Base-by-base conservation (phyloP, 371 early-diverging fungal species). In the Lichtheimia hyalospora region DNA sequence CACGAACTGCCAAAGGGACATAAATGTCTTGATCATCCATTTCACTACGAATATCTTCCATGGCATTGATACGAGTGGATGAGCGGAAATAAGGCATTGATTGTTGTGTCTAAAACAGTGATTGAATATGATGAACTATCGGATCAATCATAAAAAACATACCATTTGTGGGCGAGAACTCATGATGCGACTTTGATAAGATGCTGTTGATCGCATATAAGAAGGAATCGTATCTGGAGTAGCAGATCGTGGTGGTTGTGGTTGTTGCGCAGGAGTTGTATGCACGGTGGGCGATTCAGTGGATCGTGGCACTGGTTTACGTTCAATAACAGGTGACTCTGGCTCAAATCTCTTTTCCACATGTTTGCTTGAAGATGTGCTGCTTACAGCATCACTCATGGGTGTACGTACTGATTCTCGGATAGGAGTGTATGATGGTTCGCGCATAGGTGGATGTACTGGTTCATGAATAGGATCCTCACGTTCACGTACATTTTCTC, bases 41-140 rank as follows among this genome's bases (percentile, higher is more conserved):
- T 42, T 68, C 63, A 24, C 44, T 59, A 14, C 57, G 63, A 12
- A 68, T 68, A 25, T 68, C 68, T 10, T 68, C 68, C 55, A 63
- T 60, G 15, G 68, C 68, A 60, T 68, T 68, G 57, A 63, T 68
- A 4, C 52, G 54, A 3, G 68, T 68, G 3, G 68, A 60, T 7
- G 63, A 59, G 5, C 57, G 60, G 53, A 57, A 63, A 13, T 46
- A 24, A 13, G 63, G 63, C 24, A 55, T 23, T 43, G 18, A 41
- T 25, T 48, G 14, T 2, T n/a, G 46, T 18, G 15, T 48, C n/a
- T 57, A 41, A 23, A 15, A 2, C 15, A 18, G 44, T 14, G 15
- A 23, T 51, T 51, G 12, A 14, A 20, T 20, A 20, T 53, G 40
- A 34, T 18, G 13, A 13, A 39, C 2, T 3, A 13, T 5, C n/a